phyloP scores from a whole-genome alignment of 129 eudicot genomes.

The Saposhnikovia divaricata region DNA sequence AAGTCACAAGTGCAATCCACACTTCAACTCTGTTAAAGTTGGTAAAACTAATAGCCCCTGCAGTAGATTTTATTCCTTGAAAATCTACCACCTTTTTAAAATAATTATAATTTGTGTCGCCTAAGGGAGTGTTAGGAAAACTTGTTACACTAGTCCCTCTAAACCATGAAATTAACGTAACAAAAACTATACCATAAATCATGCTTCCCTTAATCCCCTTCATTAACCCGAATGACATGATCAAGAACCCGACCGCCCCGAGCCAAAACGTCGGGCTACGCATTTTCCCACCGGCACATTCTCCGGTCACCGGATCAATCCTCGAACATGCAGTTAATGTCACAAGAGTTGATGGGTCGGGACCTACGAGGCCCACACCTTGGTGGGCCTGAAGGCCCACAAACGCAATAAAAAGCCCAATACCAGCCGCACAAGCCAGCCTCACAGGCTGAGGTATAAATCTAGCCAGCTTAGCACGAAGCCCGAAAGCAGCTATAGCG shows the following conservation, averaged over 20 bases:
- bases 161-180: constrained; percentile 70
- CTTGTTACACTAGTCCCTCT: constrained; percentile 61
- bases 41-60: constrained; percentile 61
- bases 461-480: constrained; percentile 66
- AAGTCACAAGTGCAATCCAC: constrained; percentile 70
- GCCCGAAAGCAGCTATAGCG: constrained; percentile 50
- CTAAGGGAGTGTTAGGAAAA: constrained; percentile 65
- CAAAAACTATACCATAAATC: constrained; percentile 68
- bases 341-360: constrained; percentile 53
- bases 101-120: constrained; percentile 52
- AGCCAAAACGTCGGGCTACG: constrained; percentile 83
- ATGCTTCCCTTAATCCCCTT: constrained; percentile 75
- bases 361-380: constrained; percentile 80
- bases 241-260: constrained; percentile 53
- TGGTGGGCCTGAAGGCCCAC: constrained; percentile 70
- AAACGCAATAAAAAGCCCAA: constrained; percentile 83
- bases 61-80: constrained; percentile 60
- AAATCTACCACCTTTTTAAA: constrained; percentile 70
- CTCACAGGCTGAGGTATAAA: constrained; percentile 60
- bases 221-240: constrained; percentile 64
- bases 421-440: constrained; percentile 62
- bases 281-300: constrained; percentile 57
- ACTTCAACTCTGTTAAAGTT: constrained; percentile 57
- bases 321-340: constrained; percentile 51
- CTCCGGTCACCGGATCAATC: constrained; percentile 44